Percentiles rank a stretch among this genome's conserved stretches.
Conservation (phyloP, 257 asterid genomes). For the Apocynum venetum region DNA sequence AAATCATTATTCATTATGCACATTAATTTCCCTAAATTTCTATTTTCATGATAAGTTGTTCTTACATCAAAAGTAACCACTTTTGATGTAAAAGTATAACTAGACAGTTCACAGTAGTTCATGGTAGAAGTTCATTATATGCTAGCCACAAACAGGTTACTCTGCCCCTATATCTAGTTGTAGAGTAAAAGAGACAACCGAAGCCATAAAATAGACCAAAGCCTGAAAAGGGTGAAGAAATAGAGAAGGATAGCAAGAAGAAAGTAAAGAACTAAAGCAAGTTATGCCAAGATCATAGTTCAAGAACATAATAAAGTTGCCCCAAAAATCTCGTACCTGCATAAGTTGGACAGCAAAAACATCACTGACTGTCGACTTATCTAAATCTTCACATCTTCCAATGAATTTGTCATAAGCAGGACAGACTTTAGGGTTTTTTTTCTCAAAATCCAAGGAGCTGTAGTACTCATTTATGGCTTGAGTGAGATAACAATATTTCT, state of each 20-base stretch:
- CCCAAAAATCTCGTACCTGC: constrained; percentile 59
- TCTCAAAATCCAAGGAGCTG: constrained; percentile 48
- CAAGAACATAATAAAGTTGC: background rate
- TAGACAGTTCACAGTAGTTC: background rate
- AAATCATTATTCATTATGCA: background rate
- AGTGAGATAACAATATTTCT: constrained; percentile 80
- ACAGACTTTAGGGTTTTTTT: constrained; percentile 42
- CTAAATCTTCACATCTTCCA: constrained; percentile 72
- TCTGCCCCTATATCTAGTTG: background rate
- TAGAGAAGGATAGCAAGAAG: background rate
- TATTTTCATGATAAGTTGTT: background rate
- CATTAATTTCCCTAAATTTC: background rate
- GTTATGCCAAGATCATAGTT: background rate
- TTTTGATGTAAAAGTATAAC: background rate
- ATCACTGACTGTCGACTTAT: constrained; percentile 81
- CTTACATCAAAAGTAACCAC: background rate
- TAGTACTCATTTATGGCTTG: constrained; percentile 72
- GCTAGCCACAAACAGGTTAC: background rate
- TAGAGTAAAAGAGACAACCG: background rate
- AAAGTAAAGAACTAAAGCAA: background rate
- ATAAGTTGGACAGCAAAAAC: constrained; percentile 93
- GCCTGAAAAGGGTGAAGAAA: background rate
- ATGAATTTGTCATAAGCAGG: constrained; percentile 61
- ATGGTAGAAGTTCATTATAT: background rate
- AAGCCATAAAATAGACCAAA: background rate